Evolutionary conservation across 2,329 filamentous ascomycete genomes (phyloP), one percentile per base, ranked within the genome.

Genomic region (Aspergillus luchuensis): DNA sequence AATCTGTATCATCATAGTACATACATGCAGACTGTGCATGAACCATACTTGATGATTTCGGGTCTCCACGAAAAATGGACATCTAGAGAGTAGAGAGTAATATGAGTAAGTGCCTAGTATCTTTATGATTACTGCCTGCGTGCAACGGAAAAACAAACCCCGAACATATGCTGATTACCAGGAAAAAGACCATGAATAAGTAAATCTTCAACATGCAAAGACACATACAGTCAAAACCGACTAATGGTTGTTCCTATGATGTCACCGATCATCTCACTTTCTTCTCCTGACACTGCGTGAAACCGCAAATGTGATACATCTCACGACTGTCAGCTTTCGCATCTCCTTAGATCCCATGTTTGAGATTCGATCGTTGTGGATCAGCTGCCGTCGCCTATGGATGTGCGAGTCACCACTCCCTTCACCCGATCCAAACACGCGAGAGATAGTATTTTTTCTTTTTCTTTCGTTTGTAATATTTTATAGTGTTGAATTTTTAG

Each of bases 11-110:
- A 33, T 33, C 47, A 49, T 30, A 13, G 47, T 33, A 17, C 39
- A 55, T 55, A 19, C 52, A 47, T 45, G 52, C 52, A 55, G 23
- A 28, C 43, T 25, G n/a, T 55, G 52, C 52, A 55, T 55, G 52
- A 55, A 55, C 52, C 30, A 55, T 45, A 30, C 33, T 33, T 55
- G 39, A 41, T 3, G 25, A 55, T 47, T 1, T 19, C 10, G 7
- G n/a, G 47, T 33, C 23, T 8, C 5, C 23, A 21, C 19, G 8
- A 1, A 7, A 7, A 21, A 45, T 45, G 11, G 8, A 6, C 41
- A n/a, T 19, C 39, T 43, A 19, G 1, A 30, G 10, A 10, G 4
- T 30, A 30, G 10, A 19, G 17, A 43, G 17, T 11, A 43, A n/a
- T 19, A 43, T 28, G 25, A 28, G 39, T 43, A 19, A 43, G n/a